Conservation (phyloP, 371 early-diverging fungal species). For the Lichtheimia corymbifera region DNA sequence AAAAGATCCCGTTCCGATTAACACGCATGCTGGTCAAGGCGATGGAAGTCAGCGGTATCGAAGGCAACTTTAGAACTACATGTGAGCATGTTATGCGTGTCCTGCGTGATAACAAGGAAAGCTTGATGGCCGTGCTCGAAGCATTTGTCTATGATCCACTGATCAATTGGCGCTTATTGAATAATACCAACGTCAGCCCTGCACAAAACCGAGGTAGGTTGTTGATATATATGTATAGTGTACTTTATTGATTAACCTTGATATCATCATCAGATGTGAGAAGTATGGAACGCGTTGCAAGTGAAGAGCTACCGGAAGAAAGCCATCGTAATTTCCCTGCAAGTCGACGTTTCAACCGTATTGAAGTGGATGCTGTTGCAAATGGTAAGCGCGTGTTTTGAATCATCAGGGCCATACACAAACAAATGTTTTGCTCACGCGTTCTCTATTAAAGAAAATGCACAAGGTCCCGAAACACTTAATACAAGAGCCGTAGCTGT, state of each 20-base stretch:
- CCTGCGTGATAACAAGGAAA: slow-evolving; percentile 93
- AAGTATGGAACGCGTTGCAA: slow-evolving; percentile 36
- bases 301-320: slow-evolving; percentile 45
- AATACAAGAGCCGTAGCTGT: slow-evolving; percentile 65
- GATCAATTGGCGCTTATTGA: slow-evolving; percentile 87
- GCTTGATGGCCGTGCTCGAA: slow-evolving; percentile 97
- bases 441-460: slow-evolving; percentile 30
- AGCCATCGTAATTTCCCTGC: slow-evolving; percentile 49
- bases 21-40: slow-evolving; percentile 98
- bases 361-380: slow-evolving; percentile 51
- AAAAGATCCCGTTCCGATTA: slow-evolving; percentile 97
- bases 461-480: slow-evolving; percentile 46
- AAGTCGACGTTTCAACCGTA: slow-evolving; percentile 47
- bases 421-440: not conserved
- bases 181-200: slow-evolving; percentile 47
- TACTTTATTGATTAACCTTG: not conserved
- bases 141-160: slow-evolving; percentile 98
- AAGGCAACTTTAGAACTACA: slow-evolving; percentile 94
- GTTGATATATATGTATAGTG: not conserved
- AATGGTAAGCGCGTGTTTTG: slow-evolving; percentile 31
- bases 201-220: slow-evolving; percentile 36
- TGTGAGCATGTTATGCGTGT: slow-evolving; percentile 97
- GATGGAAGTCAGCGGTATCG: slow-evolving; percentile 96
- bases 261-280: not conserved
- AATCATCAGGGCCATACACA: not conserved